A percentile compares a stretch with the other conserved stretches of the same genome.
phyloP scores from a whole-genome alignment of 768 basidiomycete species.

The Polyporus arcularius region DNA sequence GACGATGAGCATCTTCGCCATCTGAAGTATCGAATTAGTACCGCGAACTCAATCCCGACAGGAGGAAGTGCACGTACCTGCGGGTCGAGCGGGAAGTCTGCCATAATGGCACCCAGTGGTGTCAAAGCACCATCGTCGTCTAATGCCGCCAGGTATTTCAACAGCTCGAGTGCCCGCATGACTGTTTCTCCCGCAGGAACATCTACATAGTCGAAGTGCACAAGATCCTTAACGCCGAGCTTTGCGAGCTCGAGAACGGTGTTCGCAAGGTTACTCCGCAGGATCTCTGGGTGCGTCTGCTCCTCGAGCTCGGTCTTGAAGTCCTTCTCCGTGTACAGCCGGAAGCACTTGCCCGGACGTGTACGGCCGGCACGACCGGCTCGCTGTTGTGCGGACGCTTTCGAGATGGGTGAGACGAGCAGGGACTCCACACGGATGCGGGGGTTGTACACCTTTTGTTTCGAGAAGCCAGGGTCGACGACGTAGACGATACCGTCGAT shows the following conservation, averaged over 20 bases:
- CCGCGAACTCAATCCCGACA: not conserved
- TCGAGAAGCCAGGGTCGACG: slow-evolving; percentile 95
- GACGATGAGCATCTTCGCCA: slow-evolving; percentile 91
- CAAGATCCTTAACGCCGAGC: slow-evolving; percentile 73
- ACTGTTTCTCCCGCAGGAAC: slow-evolving; percentile 61
- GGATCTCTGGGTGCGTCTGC: slow-evolving; percentile 96
- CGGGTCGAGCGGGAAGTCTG: slow-evolving; percentile 98
- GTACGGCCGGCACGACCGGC: slow-evolving; percentile 97
- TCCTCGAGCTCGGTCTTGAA: slow-evolving; percentile 96
- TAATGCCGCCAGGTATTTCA: slow-evolving; percentile 90
- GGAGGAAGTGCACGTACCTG: slow-evolving; percentile 53
- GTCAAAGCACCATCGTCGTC: slow-evolving; percentile 95
- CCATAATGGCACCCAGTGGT: slow-evolving; percentile 86
- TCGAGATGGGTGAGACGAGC: slow-evolving; percentile 94
- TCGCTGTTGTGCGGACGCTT: slow-evolving; percentile 94
- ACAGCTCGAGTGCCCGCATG: slow-evolving; percentile 92
- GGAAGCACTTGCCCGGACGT: slow-evolving; percentile 94
- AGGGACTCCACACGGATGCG: slow-evolving; percentile 96
- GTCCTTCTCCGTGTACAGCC: slow-evolving; percentile 95
- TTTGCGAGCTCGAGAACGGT: slow-evolving; percentile 93
- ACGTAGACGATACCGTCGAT: slow-evolving; percentile 99
- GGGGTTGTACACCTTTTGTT: slow-evolving; percentile 98
- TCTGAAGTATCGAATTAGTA: slow-evolving; percentile 38
- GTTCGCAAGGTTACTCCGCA: slow-evolving; percentile 91
- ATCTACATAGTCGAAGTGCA: slow-evolving; percentile 32